These are phyloP conservation scores for Cystofilobasidium macerans DNA, from an alignment of 768 basidiomycete genomes.

Conservation along the genomic window DNA sequence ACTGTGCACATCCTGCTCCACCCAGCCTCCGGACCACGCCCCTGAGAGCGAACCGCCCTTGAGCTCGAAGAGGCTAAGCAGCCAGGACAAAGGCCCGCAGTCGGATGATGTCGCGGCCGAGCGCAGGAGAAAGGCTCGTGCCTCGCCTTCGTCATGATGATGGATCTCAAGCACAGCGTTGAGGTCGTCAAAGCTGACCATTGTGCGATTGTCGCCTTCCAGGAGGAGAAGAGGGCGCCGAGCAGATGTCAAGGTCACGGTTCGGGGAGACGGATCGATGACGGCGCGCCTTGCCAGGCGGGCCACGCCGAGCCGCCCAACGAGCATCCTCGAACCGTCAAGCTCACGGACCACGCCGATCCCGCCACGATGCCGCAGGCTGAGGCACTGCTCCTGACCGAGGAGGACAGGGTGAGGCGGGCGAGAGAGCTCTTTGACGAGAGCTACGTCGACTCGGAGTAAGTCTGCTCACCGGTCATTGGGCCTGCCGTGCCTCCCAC, in stretches of 20 bases:
- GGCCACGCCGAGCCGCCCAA: too few species aligned
- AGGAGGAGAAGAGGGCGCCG: too few species aligned
- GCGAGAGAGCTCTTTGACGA: constrained; percentile 38
- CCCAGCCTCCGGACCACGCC: neutral
- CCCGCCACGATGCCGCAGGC: neutral
- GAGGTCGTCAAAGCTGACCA: neutral
- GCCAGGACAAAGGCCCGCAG: neutral
- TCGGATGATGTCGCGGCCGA: neutral
- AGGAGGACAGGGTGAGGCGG: neutral
- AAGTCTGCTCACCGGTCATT: constrained; percentile 29
- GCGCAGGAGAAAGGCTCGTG: neutral
- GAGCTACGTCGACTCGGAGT: constrained; percentile 66
- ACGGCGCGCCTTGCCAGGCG: too few species aligned
- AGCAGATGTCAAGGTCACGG: too few species aligned
- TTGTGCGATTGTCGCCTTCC: too few species aligned
- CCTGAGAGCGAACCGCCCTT: neutral
- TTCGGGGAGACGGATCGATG: too few species aligned
- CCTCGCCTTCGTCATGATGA: neutral
- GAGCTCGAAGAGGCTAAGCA: neutral
- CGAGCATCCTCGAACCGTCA: too few species aligned
- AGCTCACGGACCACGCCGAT: neutral
- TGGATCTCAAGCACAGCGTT: neutral
- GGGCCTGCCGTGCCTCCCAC: too few species aligned
- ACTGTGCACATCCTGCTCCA: neutral
- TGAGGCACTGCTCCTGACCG: neutral